Conservation (phyloP, 495 filamentous ascomycete species). For the Trichoderma asperelloides region DNA sequence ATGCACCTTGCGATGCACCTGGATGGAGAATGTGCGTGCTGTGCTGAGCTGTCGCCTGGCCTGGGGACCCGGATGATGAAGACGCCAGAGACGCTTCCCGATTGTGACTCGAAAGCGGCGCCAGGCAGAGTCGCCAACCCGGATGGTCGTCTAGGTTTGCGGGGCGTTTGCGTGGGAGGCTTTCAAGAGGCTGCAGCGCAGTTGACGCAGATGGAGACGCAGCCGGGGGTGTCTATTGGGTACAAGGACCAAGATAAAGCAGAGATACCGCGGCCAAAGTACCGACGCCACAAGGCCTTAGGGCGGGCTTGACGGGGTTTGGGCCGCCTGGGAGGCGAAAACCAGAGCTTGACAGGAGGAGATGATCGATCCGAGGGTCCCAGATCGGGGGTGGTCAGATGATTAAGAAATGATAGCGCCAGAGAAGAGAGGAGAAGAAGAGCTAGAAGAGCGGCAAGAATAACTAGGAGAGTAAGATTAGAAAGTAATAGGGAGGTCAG, state of each 20-base stretch:
- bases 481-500: conserved; percentile 12
- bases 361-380: conserved; percentile 3
- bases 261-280: background rate
- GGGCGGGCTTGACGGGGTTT: background rate
- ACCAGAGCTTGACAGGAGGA: background rate
- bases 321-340: background rate
- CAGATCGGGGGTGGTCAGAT: conserved; percentile 9
- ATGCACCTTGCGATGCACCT: background rate
- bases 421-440: conserved; percentile 11
- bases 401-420: background rate
- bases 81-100: background rate
- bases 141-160: background rate
- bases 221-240: background rate
- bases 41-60: background rate
- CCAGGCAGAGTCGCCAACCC: background rate
- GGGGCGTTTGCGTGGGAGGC: conserved; percentile 5
- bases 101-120: background rate
- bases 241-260: background rate
- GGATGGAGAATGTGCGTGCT: background rate
- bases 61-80: background rate
- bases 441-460: conserved; percentile 13
- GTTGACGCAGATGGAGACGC: conserved; percentile 4
- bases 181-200: conserved; percentile 8
- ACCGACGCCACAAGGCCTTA: conserved; percentile 4
- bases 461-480: conserved; percentile 7